phyloP scores from a whole-genome alignment of 306 rosid species.

The Quercus mongolica region DNA sequence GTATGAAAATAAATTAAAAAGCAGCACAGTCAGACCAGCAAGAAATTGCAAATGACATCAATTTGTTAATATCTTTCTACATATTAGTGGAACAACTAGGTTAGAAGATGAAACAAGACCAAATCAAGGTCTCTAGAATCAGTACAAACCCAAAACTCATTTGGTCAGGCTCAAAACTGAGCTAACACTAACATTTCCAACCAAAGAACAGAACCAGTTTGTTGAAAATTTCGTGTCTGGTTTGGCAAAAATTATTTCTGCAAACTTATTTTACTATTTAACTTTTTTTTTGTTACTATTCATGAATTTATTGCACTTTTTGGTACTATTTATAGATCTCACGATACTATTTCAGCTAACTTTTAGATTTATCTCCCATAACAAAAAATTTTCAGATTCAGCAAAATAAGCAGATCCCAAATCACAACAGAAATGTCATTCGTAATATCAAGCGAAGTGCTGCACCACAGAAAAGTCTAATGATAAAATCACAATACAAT shows the following conservation, averaged over 20 bases:
- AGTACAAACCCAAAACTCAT: background rate
- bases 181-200: background rate
- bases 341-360: no score
- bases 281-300: no score
- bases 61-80: background rate
- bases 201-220: background rate
- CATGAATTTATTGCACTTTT: rapidly evolving
- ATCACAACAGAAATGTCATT: no score
- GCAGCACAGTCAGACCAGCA: background rate
- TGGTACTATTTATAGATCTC: rapidly evolving
- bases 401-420: no score
- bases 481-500: background rate
- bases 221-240: no score
- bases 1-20: constrained; percentile 1
- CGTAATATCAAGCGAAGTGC: background rate
- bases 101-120: background rate
- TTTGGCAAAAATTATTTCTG: no score
- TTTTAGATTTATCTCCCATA: no score
- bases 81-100: background rate
- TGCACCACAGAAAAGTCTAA: background rate
- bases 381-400: no score
- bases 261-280: no score
- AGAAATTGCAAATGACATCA: background rate
- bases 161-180: background rate
- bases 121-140: background rate